Evolutionary conservation across 345 rosid genomes (phyloP).

Genomic region (Adansonia digitata): DNA sequence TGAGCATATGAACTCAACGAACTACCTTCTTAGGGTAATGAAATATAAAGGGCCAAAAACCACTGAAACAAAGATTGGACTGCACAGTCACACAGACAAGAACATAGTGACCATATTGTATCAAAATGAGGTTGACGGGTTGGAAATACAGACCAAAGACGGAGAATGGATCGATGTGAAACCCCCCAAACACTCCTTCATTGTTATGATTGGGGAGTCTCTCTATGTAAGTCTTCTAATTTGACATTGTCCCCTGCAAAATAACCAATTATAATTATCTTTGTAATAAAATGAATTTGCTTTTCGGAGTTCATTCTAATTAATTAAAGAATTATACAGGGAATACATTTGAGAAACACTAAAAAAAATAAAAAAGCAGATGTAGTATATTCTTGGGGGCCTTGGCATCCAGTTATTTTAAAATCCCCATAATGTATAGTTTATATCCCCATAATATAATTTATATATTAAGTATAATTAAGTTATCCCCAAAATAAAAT

Average conservation of each 20-base stretch:
- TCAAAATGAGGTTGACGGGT: slow-evolving; percentile 60
- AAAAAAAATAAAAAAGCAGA: no score
- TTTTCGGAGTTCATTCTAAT: no score
- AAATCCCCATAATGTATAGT: no score
- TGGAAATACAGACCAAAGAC: slow-evolving; percentile 41
- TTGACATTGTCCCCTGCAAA: neutral
- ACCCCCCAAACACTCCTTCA: slow-evolving; percentile 49
- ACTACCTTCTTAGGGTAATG: slow-evolving; percentile 49
- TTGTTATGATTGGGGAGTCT: slow-evolving; percentile 10
- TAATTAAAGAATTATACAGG: no score
- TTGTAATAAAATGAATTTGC: no score
- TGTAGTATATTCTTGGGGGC: no score
- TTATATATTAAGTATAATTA: no score
- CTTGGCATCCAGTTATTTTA: no score
- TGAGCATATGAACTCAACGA: slow-evolving; percentile 55
- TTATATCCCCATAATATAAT: no score
- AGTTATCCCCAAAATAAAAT: no score
- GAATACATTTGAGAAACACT: neutral
- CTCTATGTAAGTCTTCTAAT: neutral
- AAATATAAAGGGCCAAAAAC: slow-evolving; percentile 54
- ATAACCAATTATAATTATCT: neutral
- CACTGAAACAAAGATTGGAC: slow-evolving; percentile 41
- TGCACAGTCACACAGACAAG: slow-evolving; percentile 47
- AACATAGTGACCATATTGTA: slow-evolving; percentile 54
- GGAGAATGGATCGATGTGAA: slow-evolving; percentile 48